Percentiles rank a stretch among this genome's conserved stretches.
Evolutionary conservation across 495 filamentous ascomycete genomes (phyloP).

Genomic region (Amniculicola lignicola): DNA sequence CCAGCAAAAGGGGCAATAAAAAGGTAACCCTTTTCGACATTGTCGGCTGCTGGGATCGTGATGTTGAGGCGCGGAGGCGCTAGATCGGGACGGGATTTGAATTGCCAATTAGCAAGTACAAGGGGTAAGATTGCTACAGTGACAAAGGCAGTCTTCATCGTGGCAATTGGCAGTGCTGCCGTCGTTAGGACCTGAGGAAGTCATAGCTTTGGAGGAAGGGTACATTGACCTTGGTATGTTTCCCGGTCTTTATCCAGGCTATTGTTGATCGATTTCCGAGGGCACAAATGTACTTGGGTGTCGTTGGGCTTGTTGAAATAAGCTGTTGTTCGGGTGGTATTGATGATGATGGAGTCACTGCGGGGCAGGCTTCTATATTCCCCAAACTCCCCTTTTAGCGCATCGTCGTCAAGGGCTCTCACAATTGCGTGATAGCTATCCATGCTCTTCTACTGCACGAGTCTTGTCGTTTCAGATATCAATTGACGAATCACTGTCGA

Average conservation of each 20-base stretch:
- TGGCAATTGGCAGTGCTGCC: slow-evolving; percentile 8
- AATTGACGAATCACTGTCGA: too few species aligned
- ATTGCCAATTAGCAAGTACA: slow-evolving; percentile 52
- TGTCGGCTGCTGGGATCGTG: slow-evolving; percentile 50
- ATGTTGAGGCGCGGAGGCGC: slow-evolving; percentile 56
- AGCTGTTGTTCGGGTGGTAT: neutral
- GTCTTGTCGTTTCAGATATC: too few species aligned
- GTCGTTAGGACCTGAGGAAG: slow-evolving; percentile 44
- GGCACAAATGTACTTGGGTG: neutral
- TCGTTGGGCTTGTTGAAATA: neutral
- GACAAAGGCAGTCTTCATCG: slow-evolving; percentile 41
- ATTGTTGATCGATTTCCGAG: too few species aligned
- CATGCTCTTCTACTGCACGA: neutral
- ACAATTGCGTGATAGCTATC: neutral
- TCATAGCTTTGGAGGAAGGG: slow-evolving; percentile 44
- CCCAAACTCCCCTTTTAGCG: too few species aligned
- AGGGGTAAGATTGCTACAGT: slow-evolving; percentile 35
- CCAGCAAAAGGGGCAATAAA: slow-evolving; percentile 56
- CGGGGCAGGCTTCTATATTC: too few species aligned
- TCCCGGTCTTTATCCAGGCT: slow-evolving; percentile 48
- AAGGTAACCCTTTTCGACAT: slow-evolving; percentile 53
- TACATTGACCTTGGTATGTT: slow-evolving; percentile 57
- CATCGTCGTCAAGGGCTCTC: neutral
- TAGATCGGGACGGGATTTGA: slow-evolving; percentile 55
- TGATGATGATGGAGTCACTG: too few species aligned